A percentile compares a stretch with the other conserved stretches of the same genome.
phyloP scores from a whole-genome alignment of 805 yeast genomes.

The Kuraishia borneana region DNA sequence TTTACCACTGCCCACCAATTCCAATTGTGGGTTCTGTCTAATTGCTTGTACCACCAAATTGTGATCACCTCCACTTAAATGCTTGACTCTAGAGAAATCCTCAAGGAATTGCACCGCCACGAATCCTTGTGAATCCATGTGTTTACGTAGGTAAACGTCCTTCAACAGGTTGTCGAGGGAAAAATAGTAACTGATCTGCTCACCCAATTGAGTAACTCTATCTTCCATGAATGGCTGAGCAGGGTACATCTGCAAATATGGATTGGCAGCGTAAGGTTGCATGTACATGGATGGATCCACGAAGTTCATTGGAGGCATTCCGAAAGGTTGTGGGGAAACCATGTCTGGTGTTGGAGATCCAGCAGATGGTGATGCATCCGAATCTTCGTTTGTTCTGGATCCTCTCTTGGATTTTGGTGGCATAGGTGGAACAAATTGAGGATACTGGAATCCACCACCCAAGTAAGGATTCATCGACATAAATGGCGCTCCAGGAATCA shows the following conservation, averaged over 20 bases:
- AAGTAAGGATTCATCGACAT: background rate
- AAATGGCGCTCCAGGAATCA: background rate
- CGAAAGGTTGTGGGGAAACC: background rate
- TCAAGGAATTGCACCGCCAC: conserved; percentile 53
- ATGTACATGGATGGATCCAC: conserved; percentile 2
- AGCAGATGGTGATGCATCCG: background rate
- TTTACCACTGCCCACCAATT: conserved; percentile 24
- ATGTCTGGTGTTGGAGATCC: background rate
- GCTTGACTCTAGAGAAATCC: conserved; percentile 65
- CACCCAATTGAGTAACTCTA: conserved; percentile 16
- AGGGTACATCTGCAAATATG: conserved; percentile 1
- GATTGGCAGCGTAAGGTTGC: conserved; percentile 1
- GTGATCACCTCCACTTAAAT: conserved; percentile 45
- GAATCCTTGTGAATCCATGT: conserved; percentile 72
- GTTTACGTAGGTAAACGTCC: conserved; percentile 72
- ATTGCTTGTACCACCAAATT: conserved; percentile 44
- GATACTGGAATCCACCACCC: background rate
- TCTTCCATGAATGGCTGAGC: conserved; percentile 7
- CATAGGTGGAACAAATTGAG: background rate
- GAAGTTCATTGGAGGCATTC: conserved; percentile 1
- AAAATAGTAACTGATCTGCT: conserved; percentile 84
- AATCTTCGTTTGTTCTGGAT: background rate
- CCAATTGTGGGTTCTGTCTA: conserved; percentile 33
- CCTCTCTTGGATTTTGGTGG: background rate
- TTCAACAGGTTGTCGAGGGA: conserved; percentile 78